phyloP scores from a whole-genome alignment of 2,329 filamentous ascomycete genomes.

The Pseudogymnoascus sp. region DNA sequence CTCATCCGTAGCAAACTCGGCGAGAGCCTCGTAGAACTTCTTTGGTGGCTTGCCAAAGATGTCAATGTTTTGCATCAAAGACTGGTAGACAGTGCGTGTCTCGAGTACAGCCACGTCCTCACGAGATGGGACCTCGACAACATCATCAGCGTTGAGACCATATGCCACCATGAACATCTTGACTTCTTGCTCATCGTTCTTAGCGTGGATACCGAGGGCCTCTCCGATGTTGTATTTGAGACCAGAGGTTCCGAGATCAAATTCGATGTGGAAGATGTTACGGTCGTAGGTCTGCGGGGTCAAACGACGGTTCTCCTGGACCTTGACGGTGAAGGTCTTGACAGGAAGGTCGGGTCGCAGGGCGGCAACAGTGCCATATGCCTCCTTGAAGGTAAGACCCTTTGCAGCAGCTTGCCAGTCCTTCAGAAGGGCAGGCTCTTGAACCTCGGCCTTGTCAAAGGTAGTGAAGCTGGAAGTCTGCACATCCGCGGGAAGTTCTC shows the following conservation, averaged over 20 bases:
- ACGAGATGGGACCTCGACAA: slow-evolving; percentile 85
- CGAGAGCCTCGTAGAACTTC: slow-evolving; percentile 90
- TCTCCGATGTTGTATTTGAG: slow-evolving; percentile 96
- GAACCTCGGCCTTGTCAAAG: slow-evolving; percentile 67
- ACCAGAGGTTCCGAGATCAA: slow-evolving; percentile 83
- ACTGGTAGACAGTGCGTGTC: slow-evolving; percentile 87
- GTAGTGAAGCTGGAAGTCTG: slow-evolving; percentile 72
- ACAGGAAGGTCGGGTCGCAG: slow-evolving; percentile 79
- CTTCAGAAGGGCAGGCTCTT: slow-evolving; percentile 56
- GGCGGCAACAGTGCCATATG: slow-evolving; percentile 62
- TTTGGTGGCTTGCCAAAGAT: slow-evolving; percentile 96
- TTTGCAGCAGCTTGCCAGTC: slow-evolving; percentile 81
- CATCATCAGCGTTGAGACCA: slow-evolving; percentile 67
- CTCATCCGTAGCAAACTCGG: slow-evolving; percentile 76
- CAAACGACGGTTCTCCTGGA: slow-evolving; percentile 91
- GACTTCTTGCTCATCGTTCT: slow-evolving; percentile 77
- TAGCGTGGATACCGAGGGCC: slow-evolving; percentile 89
- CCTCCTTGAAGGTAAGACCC: slow-evolving; percentile 88
- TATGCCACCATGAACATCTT: slow-evolving; percentile 84
- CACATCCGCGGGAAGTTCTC: slow-evolving; percentile 52
- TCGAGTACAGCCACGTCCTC: slow-evolving; percentile 68
- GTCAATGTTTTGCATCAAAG: slow-evolving; percentile 84
- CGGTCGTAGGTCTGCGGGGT: slow-evolving; percentile 85
- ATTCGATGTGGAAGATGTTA: slow-evolving; percentile 99
- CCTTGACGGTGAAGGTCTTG: slow-evolving; percentile 78